Evolutionary conservation across 352 stramenopile genomes (phyloP).

Genomic region (Globisporangium parvum): DNA sequence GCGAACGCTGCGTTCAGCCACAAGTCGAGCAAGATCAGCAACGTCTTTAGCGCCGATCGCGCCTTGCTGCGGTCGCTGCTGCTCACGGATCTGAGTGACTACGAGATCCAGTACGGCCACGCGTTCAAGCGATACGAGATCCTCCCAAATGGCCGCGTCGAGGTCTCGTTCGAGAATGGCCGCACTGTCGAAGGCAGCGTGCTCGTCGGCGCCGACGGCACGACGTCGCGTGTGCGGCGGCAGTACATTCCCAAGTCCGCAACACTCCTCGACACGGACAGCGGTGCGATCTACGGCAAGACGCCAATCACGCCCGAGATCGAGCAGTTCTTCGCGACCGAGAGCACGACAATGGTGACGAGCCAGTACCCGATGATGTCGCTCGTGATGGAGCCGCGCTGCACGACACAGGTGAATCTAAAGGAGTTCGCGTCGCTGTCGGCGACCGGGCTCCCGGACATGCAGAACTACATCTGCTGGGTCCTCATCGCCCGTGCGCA

Average conservation of each 20-base stretch:
- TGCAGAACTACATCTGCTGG: slow-evolving; percentile 60
- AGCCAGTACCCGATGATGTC: slow-evolving; percentile 39
- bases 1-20: slow-evolving; percentile 8
- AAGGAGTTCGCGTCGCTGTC: slow-evolving; percentile 15
- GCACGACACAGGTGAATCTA: slow-evolving; percentile 24
- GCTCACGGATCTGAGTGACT: slow-evolving; percentile 42
- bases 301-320: slow-evolving; percentile 44
- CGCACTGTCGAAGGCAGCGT: slow-evolving; percentile 34
- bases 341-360: slow-evolving; percentile 43
- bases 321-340: slow-evolving; percentile 34
- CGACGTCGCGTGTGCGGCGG: slow-evolving; percentile 45
- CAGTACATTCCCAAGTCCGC: slow-evolving; percentile 44
- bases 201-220: slow-evolving; percentile 50
- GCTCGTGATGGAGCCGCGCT: slow-evolving; percentile 51
- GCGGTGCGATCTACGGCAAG: slow-evolving; percentile 65
- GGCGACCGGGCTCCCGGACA: slow-evolving; percentile 14
- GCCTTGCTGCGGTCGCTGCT: slow-evolving; percentile 36
- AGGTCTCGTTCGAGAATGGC: slow-evolving; percentile 52
- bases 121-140: slow-evolving; percentile 43
- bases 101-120: slow-evolving; percentile 51
- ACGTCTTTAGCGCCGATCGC: slow-evolving; percentile 44
- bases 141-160: slow-evolving; percentile 36
- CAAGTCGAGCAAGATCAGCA: slow-evolving; percentile 7
- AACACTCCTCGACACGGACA: slow-evolving; percentile 54
- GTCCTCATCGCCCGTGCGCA: slow-evolving; percentile 42